Conservation (phyloP, 352 stramenopile genomes). For the Globisporangium nagaii region DNA sequence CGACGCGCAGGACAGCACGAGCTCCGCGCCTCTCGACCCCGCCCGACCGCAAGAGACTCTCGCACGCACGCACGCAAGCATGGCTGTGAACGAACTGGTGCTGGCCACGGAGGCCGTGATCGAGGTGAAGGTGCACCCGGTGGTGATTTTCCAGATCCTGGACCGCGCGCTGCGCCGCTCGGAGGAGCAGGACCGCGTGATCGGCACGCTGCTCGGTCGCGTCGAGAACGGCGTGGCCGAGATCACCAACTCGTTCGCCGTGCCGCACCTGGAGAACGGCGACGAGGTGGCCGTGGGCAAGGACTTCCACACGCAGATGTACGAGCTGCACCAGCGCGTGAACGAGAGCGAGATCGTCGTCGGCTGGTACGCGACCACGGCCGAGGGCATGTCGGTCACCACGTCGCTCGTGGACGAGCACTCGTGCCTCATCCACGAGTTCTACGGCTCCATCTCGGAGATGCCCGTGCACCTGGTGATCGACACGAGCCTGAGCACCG, state of each 20-base stretch:
- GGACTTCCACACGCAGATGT: slow-evolving; percentile 98
- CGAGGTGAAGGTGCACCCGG: slow-evolving; percentile 89
- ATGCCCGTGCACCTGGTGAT: slow-evolving; percentile 94
- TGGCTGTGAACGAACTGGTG: slow-evolving; percentile 46
- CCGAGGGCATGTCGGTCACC: slow-evolving; percentile 20
- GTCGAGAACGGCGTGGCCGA: slow-evolving; percentile 84
- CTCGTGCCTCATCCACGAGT: slow-evolving; percentile 97
- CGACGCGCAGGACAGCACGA: too few relatives aligned
- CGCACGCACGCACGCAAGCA: not conserved
- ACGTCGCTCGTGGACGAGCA: slow-evolving; percentile 89
- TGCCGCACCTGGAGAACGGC: slow-evolving; percentile 94
- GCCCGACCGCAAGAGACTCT: not conserved
- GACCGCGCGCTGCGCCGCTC: slow-evolving; percentile 94
- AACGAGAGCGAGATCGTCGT: slow-evolving; percentile 95
- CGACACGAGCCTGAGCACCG: slow-evolving; percentile 83
- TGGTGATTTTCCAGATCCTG: slow-evolving; percentile 96
- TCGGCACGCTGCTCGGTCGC: slow-evolving; percentile 95
- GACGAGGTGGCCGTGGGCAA: slow-evolving; percentile 97
- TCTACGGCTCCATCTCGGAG: slow-evolving; percentile 94
- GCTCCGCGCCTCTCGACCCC: too few relatives aligned
- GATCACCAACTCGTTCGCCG: slow-evolving; percentile 95
- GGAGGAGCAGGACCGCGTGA: slow-evolving; percentile 93
- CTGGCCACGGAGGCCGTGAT: slow-evolving; percentile 78
- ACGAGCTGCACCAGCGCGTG: slow-evolving; percentile 91
- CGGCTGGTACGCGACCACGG: slow-evolving; percentile 94